A percentile compares a stretch with the other conserved stretches of the same genome.
phyloP scores from a whole-genome alignment of 2,329 filamentous ascomycete species.

The Cladosporium sp. region DNA sequence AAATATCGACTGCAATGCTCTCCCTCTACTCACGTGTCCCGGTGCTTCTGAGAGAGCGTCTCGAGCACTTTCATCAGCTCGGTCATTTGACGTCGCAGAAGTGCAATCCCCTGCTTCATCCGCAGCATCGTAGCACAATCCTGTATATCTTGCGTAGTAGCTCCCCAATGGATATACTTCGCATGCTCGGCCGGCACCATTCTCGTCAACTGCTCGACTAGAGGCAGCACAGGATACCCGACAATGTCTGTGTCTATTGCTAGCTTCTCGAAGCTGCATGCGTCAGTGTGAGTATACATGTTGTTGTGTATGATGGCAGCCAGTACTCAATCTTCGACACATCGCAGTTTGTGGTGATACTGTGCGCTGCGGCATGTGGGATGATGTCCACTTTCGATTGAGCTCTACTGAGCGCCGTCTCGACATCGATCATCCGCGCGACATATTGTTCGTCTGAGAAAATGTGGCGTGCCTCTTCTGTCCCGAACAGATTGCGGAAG shows the following conservation, averaged over 20 bases:
- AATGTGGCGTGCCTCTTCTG: not conserved
- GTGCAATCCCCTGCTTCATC: conserved; percentile 21
- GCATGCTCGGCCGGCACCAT: conserved; percentile 23
- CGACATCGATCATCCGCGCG: conserved; percentile 1
- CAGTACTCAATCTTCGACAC: not conserved
- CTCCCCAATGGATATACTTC: conserved; percentile 30
- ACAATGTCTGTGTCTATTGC: conserved; percentile 26
- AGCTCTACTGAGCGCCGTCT: conserved; percentile 1
- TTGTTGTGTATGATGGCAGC: too few relatives aligned
- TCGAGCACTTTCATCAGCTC: conserved; percentile 13
- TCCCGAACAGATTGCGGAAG: conserved; percentile 15
- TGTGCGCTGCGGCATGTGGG: conserved; percentile 21
- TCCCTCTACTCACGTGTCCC: not conserved
- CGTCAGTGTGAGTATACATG: too few relatives aligned
- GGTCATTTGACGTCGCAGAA: conserved; percentile 17
- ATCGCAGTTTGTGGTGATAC: conserved; percentile 16
- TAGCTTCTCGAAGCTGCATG: not conserved
- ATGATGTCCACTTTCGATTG: conserved; percentile 13
- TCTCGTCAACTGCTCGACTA: conserved; percentile 26
- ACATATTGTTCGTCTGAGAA: conserved; percentile 5
- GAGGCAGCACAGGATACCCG: conserved; percentile 30
- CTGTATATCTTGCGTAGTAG: conserved; percentile 29
- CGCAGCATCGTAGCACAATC: conserved; percentile 28
- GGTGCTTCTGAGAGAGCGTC: not conserved
- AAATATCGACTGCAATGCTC: not conserved